Evolutionary conservation across 768 basidiomycete genomes (phyloP), one percentile per base, ranked within the genome.

Genomic region (Strobilomyces dryophilus): DNA sequence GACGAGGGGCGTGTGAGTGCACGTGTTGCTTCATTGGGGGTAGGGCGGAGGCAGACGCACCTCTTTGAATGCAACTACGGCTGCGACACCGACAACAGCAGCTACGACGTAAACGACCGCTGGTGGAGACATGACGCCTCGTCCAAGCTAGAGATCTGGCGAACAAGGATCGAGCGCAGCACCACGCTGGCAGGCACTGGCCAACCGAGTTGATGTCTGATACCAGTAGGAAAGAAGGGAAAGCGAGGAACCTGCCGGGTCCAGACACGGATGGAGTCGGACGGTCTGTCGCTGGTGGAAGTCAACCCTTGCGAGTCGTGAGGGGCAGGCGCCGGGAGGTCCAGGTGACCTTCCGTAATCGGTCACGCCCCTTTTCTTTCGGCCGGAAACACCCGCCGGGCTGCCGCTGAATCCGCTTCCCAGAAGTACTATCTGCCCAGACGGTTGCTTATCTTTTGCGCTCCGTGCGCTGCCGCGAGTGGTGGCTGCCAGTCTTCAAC

Each of bases 11-110:
- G 61, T 54, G 63, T 62, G 51, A 58, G 63, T 41, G 49, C 58
- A 61, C 54, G 43, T 60, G 63, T 57, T 54, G 50, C 39, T 21
- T 39, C 35, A 42, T 18, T 4, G 20, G 40, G 21, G 6, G 42
- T 43, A 27, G n/a, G 9, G n/a, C 12, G 21, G 17, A 40, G 35
- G 34, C 35, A 20, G 27, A 65, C 74, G 39, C 49, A 84, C 84
- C 76, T 85, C 78, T 59, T 82, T 79, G 69, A 86, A 83, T 1
- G 75, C 81, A 37, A 77, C n/a, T 1, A 64, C 73, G 18, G 75
- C 81, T 32, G 79, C 83, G 21, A 79, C 70, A 3, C 76, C 70
- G 15, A 74, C 75, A 21, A 84, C 61, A n/a, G 77, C 72, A 8
- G 76, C 81, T 24, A 77, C 66, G 47, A 82, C 75, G 52, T 79